Conservation (phyloP, 169 alveolate genomes). For the Plasmodium vivax region DNA sequence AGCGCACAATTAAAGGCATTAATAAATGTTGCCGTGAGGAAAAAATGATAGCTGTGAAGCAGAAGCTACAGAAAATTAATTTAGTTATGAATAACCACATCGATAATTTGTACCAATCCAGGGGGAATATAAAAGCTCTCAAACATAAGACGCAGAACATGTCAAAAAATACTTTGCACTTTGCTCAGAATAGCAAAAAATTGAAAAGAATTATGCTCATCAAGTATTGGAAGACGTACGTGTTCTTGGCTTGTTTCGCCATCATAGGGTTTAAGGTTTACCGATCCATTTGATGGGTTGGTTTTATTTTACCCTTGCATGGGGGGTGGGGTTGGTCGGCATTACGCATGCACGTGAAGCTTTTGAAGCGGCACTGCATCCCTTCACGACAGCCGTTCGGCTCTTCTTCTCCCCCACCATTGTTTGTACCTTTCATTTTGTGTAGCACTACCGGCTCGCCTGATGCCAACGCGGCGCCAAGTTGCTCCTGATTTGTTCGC, state of each 20-base stretch:
- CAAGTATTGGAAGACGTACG: slow-evolving; percentile 63
- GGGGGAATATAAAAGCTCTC: slow-evolving; percentile 65
- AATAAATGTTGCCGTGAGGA: slow-evolving; percentile 62
- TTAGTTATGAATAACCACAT: slow-evolving; percentile 71
- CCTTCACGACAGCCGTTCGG: not conserved
- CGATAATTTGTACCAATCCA: slow-evolving; percentile 47
- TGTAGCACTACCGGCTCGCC: not conserved
- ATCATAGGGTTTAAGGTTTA: slow-evolving; percentile 60
- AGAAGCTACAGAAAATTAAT: slow-evolving; percentile 63
- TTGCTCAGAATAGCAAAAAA: slow-evolving; percentile 61
- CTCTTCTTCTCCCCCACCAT: not conserved
- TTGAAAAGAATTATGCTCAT: slow-evolving; percentile 65
- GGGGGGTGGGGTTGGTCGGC: too few relatives aligned
- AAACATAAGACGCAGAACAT: slow-evolving; percentile 65
- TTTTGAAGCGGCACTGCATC: not conserved
- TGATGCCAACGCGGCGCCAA: not conserved
- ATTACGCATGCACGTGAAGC: too few relatives aligned
- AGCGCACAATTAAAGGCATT: slow-evolving; percentile 19
- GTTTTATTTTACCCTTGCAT: not conserved
- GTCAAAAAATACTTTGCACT: slow-evolving; percentile 72
- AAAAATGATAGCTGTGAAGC: slow-evolving; percentile 64
- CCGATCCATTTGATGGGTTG: slow-evolving; percentile 22
- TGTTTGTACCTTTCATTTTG: not conserved
- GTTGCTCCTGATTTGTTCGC: not conserved
- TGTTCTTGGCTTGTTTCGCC: slow-evolving; percentile 32